These are phyloP conservation scores for Komagataella ulmi DNA, from an alignment of 805 yeast species.

Conservation along the genomic window DNA sequence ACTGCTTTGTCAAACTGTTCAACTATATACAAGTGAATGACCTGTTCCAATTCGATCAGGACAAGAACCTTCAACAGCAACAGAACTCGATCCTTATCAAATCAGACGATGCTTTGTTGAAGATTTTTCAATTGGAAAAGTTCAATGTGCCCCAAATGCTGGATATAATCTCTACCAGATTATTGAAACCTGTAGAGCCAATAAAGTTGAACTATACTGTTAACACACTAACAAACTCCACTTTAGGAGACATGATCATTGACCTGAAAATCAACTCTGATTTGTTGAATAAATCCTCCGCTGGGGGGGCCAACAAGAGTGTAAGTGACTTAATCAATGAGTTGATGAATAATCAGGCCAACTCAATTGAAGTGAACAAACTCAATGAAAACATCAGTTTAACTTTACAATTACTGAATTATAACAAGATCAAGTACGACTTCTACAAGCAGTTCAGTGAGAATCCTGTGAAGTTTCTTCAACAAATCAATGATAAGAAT, in stretches of 20 bases:
- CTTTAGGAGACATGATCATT: slow-evolving; percentile 66
- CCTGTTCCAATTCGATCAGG: slow-evolving; percentile 16
- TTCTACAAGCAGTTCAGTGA: slow-evolving; percentile 65
- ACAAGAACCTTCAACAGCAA: slow-evolving; percentile 9
- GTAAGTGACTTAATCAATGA: slow-evolving; percentile 29
- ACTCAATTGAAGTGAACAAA: slow-evolving; percentile 22
- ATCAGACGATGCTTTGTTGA: slow-evolving; percentile 30
- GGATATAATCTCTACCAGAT: slow-evolving; percentile 51
- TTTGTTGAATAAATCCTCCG: slow-evolving; percentile 22
- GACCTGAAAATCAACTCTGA: slow-evolving; percentile 51
- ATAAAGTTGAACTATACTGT: slow-evolving; percentile 64
- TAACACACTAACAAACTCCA: slow-evolving; percentile 62
- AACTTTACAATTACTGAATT: slow-evolving; percentile 39
- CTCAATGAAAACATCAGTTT: slow-evolving; percentile 24
- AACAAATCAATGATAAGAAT: slow-evolving; percentile 68
- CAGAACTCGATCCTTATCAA: slow-evolving; percentile 15
- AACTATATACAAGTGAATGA: slow-evolving; percentile 22
- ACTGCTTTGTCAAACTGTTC: slow-evolving; percentile 34
- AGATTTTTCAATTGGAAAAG: slow-evolving; percentile 33
- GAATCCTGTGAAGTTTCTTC: slow-evolving; percentile 66
- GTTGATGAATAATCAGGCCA: slow-evolving; percentile 27
- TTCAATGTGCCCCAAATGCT: slow-evolving; percentile 62
- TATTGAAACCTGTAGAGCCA: slow-evolving; percentile 69
- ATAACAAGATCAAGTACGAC: slow-evolving; percentile 51
- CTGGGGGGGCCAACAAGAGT: slow-evolving; percentile 21